phyloP scores from a whole-genome alignment of 345 rosid species.

The Gynandropsis gynandra region DNA sequence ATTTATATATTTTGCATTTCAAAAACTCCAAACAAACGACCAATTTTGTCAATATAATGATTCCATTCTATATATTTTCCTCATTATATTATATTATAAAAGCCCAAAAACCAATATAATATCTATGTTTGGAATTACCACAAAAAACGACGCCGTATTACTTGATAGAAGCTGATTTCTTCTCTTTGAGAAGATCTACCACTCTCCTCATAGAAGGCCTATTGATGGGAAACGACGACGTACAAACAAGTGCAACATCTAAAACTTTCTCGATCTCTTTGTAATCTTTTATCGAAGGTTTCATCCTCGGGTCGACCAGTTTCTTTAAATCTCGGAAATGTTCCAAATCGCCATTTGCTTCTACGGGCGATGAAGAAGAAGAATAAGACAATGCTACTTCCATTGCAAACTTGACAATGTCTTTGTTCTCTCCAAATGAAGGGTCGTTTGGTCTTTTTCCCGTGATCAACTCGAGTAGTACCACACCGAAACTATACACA shows the following conservation, averaged over 20 bases:
- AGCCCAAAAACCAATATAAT: too few relatives aligned
- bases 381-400: constrained; percentile 28
- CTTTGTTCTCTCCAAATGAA: constrained; percentile 45
- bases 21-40: too few relatives aligned
- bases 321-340: background rate
- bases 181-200: constrained; percentile 39
- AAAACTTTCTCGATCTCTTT: constrained; percentile 39
- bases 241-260: constrained; percentile 36
- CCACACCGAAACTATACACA: constrained; percentile 64
- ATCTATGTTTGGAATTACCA: too few relatives aligned
- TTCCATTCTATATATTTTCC: too few relatives aligned
- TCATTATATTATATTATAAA: too few relatives aligned
- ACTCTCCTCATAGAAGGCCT: constrained; percentile 59
- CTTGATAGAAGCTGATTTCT: background rate
- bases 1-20: too few relatives aligned
- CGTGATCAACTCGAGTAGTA: constrained; percentile 51
- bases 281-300: constrained; percentile 17
- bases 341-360: background rate
- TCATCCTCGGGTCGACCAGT: constrained; percentile 36
- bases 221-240: constrained; percentile 28
- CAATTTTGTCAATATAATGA: too few relatives aligned
- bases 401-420: constrained; percentile 49
- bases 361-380: background rate
- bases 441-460: constrained; percentile 62
- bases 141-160: too few relatives aligned